Base-by-base conservation (phyloP, 768 basidiomycete genomes). In the Rhizopogon salebrosus region DNA sequence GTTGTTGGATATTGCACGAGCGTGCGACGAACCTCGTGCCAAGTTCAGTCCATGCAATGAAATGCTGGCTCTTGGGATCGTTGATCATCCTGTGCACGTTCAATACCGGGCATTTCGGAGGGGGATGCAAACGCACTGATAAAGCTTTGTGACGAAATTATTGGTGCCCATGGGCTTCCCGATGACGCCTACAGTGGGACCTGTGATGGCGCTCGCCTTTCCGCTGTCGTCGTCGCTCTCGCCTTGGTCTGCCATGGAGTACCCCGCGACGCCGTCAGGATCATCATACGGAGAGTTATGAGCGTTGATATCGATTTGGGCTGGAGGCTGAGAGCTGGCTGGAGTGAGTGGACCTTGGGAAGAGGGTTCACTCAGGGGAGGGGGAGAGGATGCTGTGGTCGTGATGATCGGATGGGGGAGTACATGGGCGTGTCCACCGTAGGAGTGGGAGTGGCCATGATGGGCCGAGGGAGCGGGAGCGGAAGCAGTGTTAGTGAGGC, bases 141-240 rank as follows among this genome's bases (percentile, higher is more conserved):
- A 92, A 18, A 92, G 75, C 76, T 93, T 93, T 26, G 86, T 86
- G 42, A 92, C 90, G 66, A 93, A 93, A 63, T 92, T 92, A 62
- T 91, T 92, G 20, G 76, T 77, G 11, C 71, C 71, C 62, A 85
- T 75, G 14, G 87, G 80, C 64, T 89, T 90, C 54, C 82, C 80
- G 22, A 87, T 74, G 43, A 80, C 63, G 56, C 76, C 80, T 70
- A 86, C 79, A n/a, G 69, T 71, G 10, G 68, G 70, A 34, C 56
- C 59, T 31, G 59, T 56, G n/a, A 27, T n/a, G 1, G 64, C 57
- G 3, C 57, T 50, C 6, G 59, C 2, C 37, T 64, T 65, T 3
- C 56, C 29, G 31, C 56, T 56, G 9, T 49, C 8, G 4, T 41
- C 38, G 20, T 40, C 45, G 48, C 29, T 29, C 11, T 24, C 56